Evolutionary conservation across 352 stramenopile species (phyloP).

Genomic region (Thalassiosira mediterranea): DNA sequence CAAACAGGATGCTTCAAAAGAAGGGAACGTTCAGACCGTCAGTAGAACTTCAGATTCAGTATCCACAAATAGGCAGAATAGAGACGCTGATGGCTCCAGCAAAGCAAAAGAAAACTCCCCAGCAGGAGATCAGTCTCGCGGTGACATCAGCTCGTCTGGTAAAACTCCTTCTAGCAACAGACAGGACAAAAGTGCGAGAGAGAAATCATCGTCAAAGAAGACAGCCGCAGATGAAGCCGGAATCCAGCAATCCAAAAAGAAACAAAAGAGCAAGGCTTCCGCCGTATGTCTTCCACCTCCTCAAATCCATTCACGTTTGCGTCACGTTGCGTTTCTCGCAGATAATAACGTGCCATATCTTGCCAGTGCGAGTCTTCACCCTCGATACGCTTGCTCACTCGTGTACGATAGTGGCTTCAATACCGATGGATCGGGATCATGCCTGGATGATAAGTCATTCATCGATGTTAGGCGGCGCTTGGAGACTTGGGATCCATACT

Average conservation of each 20-base stretch:
- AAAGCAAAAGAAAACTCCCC: not conserved
- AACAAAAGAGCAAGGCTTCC: not conserved
- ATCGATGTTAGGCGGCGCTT: slow-evolving; percentile 39
- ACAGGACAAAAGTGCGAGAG: not conserved
- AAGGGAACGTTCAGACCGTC: too few relatives aligned
- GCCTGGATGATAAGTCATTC: slow-evolving; percentile 34
- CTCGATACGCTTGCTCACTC: slow-evolving; percentile 17
- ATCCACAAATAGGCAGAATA: too few relatives aligned
- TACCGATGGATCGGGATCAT: slow-evolving; percentile 24
- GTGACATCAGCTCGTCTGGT: not conserved
- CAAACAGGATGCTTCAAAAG: too few relatives aligned
- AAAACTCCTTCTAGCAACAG: not conserved
- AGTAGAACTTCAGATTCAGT: too few relatives aligned
- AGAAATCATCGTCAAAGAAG: not conserved
- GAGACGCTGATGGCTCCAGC: not conserved
- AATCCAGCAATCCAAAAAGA: too few relatives aligned
- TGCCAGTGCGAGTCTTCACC: slow-evolving; percentile 28
- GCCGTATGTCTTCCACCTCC: slow-evolving; percentile 5
- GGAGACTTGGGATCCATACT: slow-evolving; percentile 74
- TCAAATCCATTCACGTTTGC: not conserved
- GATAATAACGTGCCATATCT: slow-evolving; percentile 17
- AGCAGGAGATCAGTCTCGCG: not conserved
- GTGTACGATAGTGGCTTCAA: slow-evolving; percentile 41
- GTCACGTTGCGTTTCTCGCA: slow-evolving; percentile 23
- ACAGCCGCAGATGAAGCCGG: not conserved